Percentiles rank a stretch among this genome's conserved stretches.
Evolutionary conservation across 1,139 yeast genomes (phyloP).

Genomic region (Blastobotrys ciferrii): DNA sequence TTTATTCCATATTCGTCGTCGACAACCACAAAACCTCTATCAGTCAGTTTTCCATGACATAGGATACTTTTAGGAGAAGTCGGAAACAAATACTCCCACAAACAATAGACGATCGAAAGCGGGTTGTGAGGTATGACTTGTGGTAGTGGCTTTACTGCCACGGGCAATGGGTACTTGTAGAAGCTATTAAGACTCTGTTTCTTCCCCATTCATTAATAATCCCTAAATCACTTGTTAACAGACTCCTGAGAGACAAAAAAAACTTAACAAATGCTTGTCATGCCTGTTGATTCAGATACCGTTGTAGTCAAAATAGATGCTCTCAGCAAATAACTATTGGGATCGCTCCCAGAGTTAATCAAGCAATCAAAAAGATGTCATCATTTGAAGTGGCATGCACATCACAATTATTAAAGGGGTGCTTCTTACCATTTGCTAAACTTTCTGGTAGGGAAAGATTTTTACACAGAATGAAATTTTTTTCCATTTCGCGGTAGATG

Average conservation of each 20-base stretch:
- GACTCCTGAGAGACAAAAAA: not conserved
- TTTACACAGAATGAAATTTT: not conserved
- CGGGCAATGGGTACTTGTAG: constrained; percentile 47
- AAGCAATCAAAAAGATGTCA: constrained; percentile 14
- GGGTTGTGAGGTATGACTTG: constrained; percentile 40
- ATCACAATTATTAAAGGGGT: not conserved
- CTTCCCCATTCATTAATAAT: constrained; percentile 14
- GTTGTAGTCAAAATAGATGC: constrained; percentile 85
- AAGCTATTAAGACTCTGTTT: constrained; percentile 38
- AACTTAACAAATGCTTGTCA: not conserved
- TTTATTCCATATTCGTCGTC: constrained; percentile 48
- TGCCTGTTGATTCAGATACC: constrained; percentile 78
- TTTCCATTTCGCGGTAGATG: no score
- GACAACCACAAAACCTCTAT: constrained; percentile 43
- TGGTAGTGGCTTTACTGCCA: constrained; percentile 41
- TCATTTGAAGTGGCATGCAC: constrained; percentile 4
- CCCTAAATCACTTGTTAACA: constrained; percentile 4
- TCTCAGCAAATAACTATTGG: constrained; percentile 15
- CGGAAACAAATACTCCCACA: constrained; percentile 34
- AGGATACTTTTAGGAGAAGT: constrained; percentile 32
- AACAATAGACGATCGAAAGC: constrained; percentile 35
- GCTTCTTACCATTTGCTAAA: not conserved
- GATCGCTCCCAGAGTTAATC: constrained; percentile 18
- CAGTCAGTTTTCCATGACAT: constrained; percentile 37
- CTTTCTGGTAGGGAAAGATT: not conserved